These are phyloP conservation scores for Trametes sanguinea DNA, from an alignment of 768 basidiomycete species.

Conservation along the genomic window DNA sequence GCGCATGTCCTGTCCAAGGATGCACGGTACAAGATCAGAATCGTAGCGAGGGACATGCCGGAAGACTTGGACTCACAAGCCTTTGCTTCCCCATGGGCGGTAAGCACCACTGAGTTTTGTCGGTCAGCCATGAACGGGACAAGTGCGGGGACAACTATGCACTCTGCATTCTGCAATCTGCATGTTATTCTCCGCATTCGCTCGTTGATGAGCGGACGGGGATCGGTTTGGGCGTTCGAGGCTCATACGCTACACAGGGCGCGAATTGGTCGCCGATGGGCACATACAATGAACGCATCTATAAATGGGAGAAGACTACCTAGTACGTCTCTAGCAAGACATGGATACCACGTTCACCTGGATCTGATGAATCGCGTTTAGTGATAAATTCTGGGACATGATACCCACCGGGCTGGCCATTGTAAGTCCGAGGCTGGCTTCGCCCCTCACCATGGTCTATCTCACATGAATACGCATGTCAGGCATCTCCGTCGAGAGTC, in stretches of 20 bases:
- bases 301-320: conserved; percentile 42
- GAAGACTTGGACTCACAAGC: conserved; percentile 44
- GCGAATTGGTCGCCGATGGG: conserved; percentile 49
- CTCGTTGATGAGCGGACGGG: not conserved
- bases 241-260: conserved; percentile 34
- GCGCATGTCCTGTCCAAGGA: conserved; percentile 38
- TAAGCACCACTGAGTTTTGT: conserved; percentile 26
- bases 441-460: not conserved
- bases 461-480: not conserved
- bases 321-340: conserved; percentile 38
- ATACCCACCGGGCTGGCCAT: conserved; percentile 44
- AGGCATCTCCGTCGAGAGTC: conserved; percentile 42
- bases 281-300: conserved; percentile 35
- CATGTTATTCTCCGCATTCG: not conserved
- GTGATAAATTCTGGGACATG: conserved; percentile 51
- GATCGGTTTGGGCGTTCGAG: not conserved
- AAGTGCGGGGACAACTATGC: not conserved
- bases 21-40: conserved; percentile 34
- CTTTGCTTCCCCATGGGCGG: conserved; percentile 55
- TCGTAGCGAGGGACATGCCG: conserved; percentile 43
- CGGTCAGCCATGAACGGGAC: not conserved
- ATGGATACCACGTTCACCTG: not conserved
- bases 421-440: conserved; percentile 29
- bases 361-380: conserved; percentile 21
- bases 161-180: not conserved